Evolutionary conservation across 2,329 filamentous ascomycete genomes (phyloP), one percentile per base, ranked within the genome.

Genomic region (Leptodontidium sp.): DNA sequence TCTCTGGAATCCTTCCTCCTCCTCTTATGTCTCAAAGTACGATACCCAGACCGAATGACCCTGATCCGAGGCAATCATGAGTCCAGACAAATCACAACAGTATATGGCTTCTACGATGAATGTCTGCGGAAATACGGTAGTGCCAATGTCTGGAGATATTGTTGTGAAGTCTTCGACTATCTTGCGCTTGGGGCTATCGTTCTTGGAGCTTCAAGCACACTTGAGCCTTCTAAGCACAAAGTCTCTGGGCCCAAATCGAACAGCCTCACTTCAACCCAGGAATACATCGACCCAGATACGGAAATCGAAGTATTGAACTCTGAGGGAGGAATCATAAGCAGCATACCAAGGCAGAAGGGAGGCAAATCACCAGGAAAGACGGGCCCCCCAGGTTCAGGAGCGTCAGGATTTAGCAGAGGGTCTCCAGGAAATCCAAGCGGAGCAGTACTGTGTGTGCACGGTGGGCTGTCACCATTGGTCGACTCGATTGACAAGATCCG

Each of bases 21-120:
- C 66, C 90, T 99, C 12, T 88, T 99, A 64, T 97, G 94, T 79
- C 89, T 98, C 76, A 98, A 98, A 86, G 95, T 98, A 70, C 92
- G 95, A 79, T 98, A 98, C 79, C 96, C 95, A 64, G 94, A 98
- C 81, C 93, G 96, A 75, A 98, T 98, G 84, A 98, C 96, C 4
- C 87, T 98, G 52, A 97, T 98, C 77, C 88, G 95, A 72, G 95
- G 95, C 72, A 97, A 97, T 80, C 94, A 97, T 84, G 95, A 98
- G 82, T 98, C 94, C 55, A 90, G 95, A 68, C 95, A 98, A 80
- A 98, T 98, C 73, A 98, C 95, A 26, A 97, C 93, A 5, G 95
- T 98, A 15, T 98, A 98, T 79, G 95, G 95, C 71, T 98, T 98
- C 83, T 98, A 98, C 83, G 95, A 98, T 78, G 95, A 98, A 82